Evolutionary conservation across 192 early-diverging fungal genomes (phyloP).

Genomic region (Rhizoclosmatium globosum): DNA sequence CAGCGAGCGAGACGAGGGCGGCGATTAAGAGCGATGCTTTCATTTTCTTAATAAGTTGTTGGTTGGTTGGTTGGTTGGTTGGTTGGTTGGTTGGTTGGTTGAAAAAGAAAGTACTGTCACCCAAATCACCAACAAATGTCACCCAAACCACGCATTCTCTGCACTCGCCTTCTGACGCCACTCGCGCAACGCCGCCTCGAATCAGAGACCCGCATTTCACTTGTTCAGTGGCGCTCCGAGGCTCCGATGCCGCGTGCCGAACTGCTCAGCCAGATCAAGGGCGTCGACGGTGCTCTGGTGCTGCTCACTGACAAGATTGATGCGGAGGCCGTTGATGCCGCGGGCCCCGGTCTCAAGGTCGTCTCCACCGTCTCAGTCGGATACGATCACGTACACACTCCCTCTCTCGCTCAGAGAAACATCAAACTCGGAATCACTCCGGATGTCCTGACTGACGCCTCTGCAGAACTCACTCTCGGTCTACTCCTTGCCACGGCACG

Average conservation of each 20-base stretch:
- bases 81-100: neutral
- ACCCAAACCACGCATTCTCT: neutral
- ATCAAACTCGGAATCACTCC: slow-evolving; percentile 84
- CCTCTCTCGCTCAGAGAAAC: slow-evolving; percentile 18
- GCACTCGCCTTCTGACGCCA: neutral
- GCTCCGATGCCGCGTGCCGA: slow-evolving; percentile 10
- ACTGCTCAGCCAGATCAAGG: neutral
- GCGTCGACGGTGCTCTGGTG: slow-evolving; percentile 28
- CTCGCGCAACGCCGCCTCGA: slow-evolving; percentile 11
- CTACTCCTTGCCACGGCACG: slow-evolving; percentile 78
- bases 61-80: neutral
- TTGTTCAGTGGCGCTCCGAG: slow-evolving; percentile 2
- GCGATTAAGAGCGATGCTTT: too few relatives aligned
- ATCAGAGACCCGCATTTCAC: neutral
- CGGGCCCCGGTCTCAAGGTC: slow-evolving; percentile 52
- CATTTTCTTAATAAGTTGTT: too few relatives aligned
- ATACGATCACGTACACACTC: slow-evolving; percentile 24
- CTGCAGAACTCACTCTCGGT: slow-evolving; percentile 82
- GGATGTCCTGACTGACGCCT: slow-evolving; percentile 87
- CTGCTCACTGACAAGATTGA: slow-evolving; percentile 81
- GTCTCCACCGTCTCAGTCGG: slow-evolving; percentile 30
- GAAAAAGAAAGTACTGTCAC: neutral
- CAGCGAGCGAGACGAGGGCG: neutral
- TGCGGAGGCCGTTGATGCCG: slow-evolving; percentile 68
- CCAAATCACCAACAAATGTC: too few relatives aligned